A percentile compares a stretch with the other conserved stretches of the same genome.
These are phyloP conservation scores for Globisporangium megalacanthum DNA, from an alignment of 352 stramenopile genomes.

Conservation along the genomic window DNA sequence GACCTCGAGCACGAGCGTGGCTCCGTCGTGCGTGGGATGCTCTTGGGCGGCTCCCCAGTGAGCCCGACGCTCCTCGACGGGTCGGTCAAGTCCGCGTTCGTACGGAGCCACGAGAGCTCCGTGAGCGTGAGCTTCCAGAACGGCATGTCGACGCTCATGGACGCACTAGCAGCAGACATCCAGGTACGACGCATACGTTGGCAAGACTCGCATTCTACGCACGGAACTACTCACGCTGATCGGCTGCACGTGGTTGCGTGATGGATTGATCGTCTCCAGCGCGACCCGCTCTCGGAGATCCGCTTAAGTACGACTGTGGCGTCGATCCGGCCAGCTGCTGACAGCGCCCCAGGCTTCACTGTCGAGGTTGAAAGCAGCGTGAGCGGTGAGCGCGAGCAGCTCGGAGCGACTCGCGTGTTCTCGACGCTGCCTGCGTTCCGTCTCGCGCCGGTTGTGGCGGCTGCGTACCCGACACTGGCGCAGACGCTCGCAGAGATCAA, in stretches of 20 bases:
- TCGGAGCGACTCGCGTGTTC: conserved; percentile 66
- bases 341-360: conserved; percentile 22
- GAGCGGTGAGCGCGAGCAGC: conserved; percentile 20
- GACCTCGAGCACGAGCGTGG: conserved; percentile 75
- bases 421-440: conserved; percentile 69
- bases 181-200: conserved; percentile 13
- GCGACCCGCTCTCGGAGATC: conserved; percentile 38
- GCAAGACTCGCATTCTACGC: not conserved
- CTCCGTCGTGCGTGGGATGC: conserved; percentile 73
- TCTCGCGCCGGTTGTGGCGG: conserved; percentile 38
- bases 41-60: conserved; percentile 30
- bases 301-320: conserved; percentile 30
- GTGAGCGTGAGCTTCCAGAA: conserved; percentile 84
- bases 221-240: not conserved
- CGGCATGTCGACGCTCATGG: conserved; percentile 73
- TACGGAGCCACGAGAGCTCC: conserved; percentile 56
- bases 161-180: conserved; percentile 38
- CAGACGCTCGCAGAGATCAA: conserved; percentile 54
- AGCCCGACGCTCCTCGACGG: conserved; percentile 62
- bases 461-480: conserved; percentile 39
- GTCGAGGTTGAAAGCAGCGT: conserved; percentile 31
- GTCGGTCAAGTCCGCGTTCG: conserved; percentile 61
- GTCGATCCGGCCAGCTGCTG: conserved; percentile 9
- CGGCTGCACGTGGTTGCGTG: no score
- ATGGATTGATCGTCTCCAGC: conserved; percentile 1